phyloP scores from a whole-genome alignment of 2,329 filamentous ascomycete genomes.

The Pestalotiopsis sp. region DNA sequence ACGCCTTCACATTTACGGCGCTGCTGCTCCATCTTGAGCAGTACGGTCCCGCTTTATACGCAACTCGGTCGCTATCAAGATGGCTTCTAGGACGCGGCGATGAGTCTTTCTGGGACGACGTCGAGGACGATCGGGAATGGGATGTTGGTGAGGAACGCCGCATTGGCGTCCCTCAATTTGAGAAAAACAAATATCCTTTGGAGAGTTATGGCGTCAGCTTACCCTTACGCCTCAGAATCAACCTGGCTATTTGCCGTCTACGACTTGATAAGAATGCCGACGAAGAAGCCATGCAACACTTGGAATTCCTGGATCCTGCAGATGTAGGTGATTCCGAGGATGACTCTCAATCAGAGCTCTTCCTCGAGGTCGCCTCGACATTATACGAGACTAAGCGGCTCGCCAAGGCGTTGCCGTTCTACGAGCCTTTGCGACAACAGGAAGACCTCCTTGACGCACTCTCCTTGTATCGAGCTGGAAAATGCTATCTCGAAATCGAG shows the following conservation, averaged over 20 bases:
- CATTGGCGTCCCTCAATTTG: conserved; percentile 61
- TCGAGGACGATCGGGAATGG: conserved; percentile 85
- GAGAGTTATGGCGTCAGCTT: conserved; percentile 72
- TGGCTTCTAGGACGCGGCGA: conserved; percentile 79
- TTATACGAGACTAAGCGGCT: conserved; percentile 41
- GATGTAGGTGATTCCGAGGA: conserved; percentile 49
- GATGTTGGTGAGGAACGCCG: conserved; percentile 75
- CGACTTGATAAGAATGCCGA: conserved; percentile 64
- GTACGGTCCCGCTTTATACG: conserved; percentile 66
- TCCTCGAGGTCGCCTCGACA: conserved; percentile 64
- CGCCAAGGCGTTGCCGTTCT: conserved; percentile 55
- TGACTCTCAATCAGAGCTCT: conserved; percentile 73
- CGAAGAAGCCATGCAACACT: conserved; percentile 78
- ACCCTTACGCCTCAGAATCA: conserved; percentile 80
- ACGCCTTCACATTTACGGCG: conserved; percentile 84
- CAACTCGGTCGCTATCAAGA: conserved; percentile 73
- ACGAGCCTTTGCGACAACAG: conserved; percentile 54
- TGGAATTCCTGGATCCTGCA: conserved; percentile 70
- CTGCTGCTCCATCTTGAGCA: conserved; percentile 69
- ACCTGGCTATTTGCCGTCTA: conserved; percentile 82
- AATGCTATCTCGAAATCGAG: conserved; percentile 69
- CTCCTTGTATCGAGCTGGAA: conserved; percentile 58
- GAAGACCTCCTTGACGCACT: conserved; percentile 53
- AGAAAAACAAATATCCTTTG: conserved; percentile 51
- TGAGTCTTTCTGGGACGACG: conserved; percentile 78